These are phyloP conservation scores for Coemansia sp. DNA, from an alignment of 192 early-diverging fungal species.

Conservation along the genomic window DNA sequence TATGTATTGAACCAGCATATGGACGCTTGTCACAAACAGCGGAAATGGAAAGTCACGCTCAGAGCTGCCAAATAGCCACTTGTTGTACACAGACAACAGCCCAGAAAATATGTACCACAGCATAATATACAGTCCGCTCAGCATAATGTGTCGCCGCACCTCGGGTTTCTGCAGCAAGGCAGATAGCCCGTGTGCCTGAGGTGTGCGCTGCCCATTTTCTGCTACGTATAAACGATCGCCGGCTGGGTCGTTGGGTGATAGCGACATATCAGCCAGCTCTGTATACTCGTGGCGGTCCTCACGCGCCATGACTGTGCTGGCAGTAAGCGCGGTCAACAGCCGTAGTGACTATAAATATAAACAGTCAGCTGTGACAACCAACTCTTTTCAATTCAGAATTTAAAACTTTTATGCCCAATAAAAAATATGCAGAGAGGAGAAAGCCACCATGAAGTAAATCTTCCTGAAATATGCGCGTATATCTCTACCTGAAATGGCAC, in stretches of 20 bases:
- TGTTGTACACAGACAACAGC: constrained; percentile 84
- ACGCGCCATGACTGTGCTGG: constrained; percentile 7
- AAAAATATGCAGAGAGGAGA: not conserved
- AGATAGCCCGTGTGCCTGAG: not conserved
- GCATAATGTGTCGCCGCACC: constrained; percentile 33
- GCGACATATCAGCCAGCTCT: constrained; percentile 35
- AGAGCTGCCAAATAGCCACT: constrained; percentile 84
- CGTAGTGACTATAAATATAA: not conserved
- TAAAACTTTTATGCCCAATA: not conserved
- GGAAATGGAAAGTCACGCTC: constrained; percentile 85
- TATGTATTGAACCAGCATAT: constrained; percentile 82
- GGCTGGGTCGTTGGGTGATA: constrained; percentile 1
- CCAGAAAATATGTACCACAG: constrained; percentile 70
- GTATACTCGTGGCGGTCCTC: constrained; percentile 38
- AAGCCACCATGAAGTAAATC: not conserved
- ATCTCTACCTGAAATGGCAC: not conserved
- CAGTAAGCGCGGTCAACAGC: not conserved
- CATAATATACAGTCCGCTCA: constrained; percentile 48
- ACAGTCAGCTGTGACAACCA: not conserved
- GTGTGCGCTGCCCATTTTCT: not conserved
- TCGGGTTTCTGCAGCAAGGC: constrained; percentile 25
- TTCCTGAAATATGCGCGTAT: not conserved
- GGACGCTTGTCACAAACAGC: constrained; percentile 79
- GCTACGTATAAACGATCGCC: constrained; percentile 15
- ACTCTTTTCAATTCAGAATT: not conserved